Evolutionary conservation across 306 rosid genomes (phyloP).

Genomic region (Bauhinia variegata): DNA sequence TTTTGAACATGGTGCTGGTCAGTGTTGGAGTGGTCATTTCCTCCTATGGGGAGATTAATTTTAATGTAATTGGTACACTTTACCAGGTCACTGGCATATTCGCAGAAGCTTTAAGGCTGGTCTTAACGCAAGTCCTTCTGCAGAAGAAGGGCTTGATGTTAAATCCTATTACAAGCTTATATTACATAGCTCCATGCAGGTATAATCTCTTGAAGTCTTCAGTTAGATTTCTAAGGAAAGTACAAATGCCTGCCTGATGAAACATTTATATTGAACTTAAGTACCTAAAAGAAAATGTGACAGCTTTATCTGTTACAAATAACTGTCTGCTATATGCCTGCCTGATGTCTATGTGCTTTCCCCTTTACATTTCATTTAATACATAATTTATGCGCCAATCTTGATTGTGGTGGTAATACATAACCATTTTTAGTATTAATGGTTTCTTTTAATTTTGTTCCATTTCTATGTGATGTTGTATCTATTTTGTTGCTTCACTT

Average conservation of each 20-base stretch:
- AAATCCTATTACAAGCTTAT: slow-evolving; percentile 91
- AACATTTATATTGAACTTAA: background rate
- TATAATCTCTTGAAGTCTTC: slow-evolving; percentile 40
- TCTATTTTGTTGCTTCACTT: slow-evolving; percentile 9
- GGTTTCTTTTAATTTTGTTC: background rate
- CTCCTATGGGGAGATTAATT: slow-evolving; percentile 94
- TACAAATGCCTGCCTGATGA: background rate
- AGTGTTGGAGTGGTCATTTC: slow-evolving; percentile 96
- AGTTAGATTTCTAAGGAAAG: slow-evolving; percentile 20
- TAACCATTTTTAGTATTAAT: background rate
- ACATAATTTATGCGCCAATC: background rate
- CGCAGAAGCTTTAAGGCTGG: slow-evolving; percentile 95
- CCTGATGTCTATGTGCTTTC: background rate
- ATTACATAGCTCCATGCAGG: slow-evolving; percentile 99
- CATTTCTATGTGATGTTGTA: background rate
- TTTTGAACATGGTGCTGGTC: slow-evolving; percentile 93
- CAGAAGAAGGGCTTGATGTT: slow-evolving; percentile 92
- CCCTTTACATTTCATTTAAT: background rate
- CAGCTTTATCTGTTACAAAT: background rate
- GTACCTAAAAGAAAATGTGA: background rate
- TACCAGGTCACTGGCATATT: slow-evolving; percentile 95
- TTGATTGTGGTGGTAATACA: background rate
- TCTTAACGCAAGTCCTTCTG: slow-evolving; percentile 93
- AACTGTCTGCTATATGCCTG: too few species aligned
- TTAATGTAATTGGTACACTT: slow-evolving; percentile 83